Base-by-base conservation (phyloP, 2,329 filamentous ascomycete species). In the Exophiala alcalophila region DNA sequence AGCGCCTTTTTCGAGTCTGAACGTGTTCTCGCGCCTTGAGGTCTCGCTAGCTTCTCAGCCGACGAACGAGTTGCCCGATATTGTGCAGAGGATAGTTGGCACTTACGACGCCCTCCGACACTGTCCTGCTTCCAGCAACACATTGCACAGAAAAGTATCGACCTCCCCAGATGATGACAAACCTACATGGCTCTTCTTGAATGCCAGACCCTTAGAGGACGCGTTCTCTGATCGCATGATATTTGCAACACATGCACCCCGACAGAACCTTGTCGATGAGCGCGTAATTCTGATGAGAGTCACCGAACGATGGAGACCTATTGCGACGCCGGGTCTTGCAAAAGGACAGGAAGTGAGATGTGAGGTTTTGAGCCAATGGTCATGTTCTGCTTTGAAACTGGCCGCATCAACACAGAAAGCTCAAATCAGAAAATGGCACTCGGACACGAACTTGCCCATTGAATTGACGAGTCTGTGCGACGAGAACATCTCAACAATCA, bases 111-210 rank as follows among this genome's bases (percentile, higher is more conserved):
- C 44, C 1, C 25, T 47, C 10, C 39, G 37, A 18, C 12, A 44
- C 6, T 54, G 52, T 32, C 42, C 49, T 19, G 49, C 52, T n/a
- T 34, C 49, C 14, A 34, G 30, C 21, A 43, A 42, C 8, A 35
- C 40, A 4, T 33, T 55, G 31, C 45, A 53, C 30, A 18, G 33
- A 42, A 38, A 32, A 38, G 25, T 28, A 2, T 9, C 7, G 11
- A 15, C 9, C 11, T 35, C 21, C 3, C 18, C 39, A 14, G 9
- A 9, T 15, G 30, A 31, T 4, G 19, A 33, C 12, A 28, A 28
- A 15, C 56, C 65, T 1, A 40, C 81, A 0, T 83, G 72, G 50
- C 59, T 84, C 2, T 83, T 81, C 53, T 61, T 80, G 3, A 77
- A 84, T 40, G 74, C 78, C 0, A 62, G 68, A 4, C 69, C 69